A percentile compares a stretch with the other conserved stretches of the same genome.
Conservation (phyloP, 1,139 yeast species). For the Taphrina deformans region DNA sequence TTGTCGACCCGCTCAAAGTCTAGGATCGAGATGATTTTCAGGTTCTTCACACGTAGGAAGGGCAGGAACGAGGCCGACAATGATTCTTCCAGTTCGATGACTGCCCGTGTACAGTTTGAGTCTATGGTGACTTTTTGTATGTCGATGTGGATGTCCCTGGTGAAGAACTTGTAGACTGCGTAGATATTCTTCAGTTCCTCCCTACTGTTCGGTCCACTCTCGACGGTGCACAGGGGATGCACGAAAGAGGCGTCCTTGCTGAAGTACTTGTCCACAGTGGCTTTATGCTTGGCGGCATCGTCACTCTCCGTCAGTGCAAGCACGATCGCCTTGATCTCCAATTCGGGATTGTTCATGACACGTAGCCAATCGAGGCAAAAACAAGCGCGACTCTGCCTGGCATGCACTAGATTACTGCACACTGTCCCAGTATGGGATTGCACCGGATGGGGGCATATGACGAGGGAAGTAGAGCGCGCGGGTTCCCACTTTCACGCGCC, state of each 20-base stretch:
- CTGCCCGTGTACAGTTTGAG: constrained; percentile 10
- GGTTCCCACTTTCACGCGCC: not conserved
- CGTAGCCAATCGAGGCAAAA: no score
- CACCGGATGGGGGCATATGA: no score
- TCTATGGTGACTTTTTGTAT: constrained; percentile 12
- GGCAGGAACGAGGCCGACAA: constrained; percentile 16
- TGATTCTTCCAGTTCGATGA: constrained; percentile 15
- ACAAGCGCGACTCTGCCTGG: no score
- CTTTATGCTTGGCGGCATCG: constrained; percentile 13
- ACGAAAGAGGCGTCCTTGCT: constrained; percentile 12
- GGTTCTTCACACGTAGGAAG: constrained; percentile 1
- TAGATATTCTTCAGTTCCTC: constrained; percentile 17
- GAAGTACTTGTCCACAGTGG: constrained; percentile 23
- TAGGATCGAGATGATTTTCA: constrained; percentile 10
- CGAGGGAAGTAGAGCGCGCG: not conserved
- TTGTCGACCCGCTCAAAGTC: constrained; percentile 17
- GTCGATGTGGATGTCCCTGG: constrained; percentile 23
- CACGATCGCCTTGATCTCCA: constrained; percentile 5
- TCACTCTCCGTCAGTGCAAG: constrained; percentile 18
- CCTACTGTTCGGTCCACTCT: constrained; percentile 13
- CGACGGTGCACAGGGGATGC: constrained; percentile 20
- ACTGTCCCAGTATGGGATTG: no score
- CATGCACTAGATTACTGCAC: no score
- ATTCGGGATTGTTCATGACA: constrained; percentile 23
- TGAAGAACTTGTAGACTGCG: constrained; percentile 27